phyloP scores from a whole-genome alignment of 1,284 basidiomycete species.

The Austroboletus niveus region DNA sequence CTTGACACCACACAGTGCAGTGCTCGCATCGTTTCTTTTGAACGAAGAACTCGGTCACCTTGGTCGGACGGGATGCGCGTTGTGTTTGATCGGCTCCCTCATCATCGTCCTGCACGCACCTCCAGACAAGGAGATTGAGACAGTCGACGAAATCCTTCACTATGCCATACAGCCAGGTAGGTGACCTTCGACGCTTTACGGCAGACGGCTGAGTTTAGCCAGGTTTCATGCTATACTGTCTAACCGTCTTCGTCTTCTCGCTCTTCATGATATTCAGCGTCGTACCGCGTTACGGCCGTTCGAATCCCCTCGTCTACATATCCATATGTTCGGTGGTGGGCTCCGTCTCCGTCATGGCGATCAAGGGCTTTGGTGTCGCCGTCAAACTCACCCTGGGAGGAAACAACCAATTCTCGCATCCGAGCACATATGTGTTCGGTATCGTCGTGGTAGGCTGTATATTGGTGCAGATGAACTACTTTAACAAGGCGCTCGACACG shows the following conservation, averaged over 20 bases:
- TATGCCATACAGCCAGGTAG: slow-evolving; percentile 89
- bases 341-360: slow-evolving; percentile 88
- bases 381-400: slow-evolving; percentile 93
- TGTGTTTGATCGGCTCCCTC: slow-evolving; percentile 89
- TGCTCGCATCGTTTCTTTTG: slow-evolving; percentile 91
- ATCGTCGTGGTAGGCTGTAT: slow-evolving; percentile 86
- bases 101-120: slow-evolving; percentile 98
- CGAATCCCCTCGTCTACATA: slow-evolving; percentile 90
- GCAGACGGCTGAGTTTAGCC: slow-evolving; percentile 9
- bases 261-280: slow-evolving; percentile 87
- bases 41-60: slow-evolving; percentile 94
- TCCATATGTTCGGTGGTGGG: slow-evolving; percentile 92
- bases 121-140: slow-evolving; percentile 91
- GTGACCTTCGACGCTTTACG: slow-evolving; percentile 21
- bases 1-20: slow-evolving; percentile 57
- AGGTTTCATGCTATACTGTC: slow-evolving; percentile 90
- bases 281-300: slow-evolving; percentile 85
- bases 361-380: slow-evolving; percentile 96
- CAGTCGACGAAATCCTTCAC: slow-evolving; percentile 90
- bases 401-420: slow-evolving; percentile 94
- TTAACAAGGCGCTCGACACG: slow-evolving; percentile 97
- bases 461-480: slow-evolving; percentile 97
- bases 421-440: slow-evolving; percentile 93
- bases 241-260: slow-evolving; percentile 80
- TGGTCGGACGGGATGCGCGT: slow-evolving; percentile 88